Evolutionary conservation across 2,329 filamentous ascomycete species (phyloP), one percentile per base, ranked within the genome.

Genomic region (Pseudogymnoascus sp.): DNA sequence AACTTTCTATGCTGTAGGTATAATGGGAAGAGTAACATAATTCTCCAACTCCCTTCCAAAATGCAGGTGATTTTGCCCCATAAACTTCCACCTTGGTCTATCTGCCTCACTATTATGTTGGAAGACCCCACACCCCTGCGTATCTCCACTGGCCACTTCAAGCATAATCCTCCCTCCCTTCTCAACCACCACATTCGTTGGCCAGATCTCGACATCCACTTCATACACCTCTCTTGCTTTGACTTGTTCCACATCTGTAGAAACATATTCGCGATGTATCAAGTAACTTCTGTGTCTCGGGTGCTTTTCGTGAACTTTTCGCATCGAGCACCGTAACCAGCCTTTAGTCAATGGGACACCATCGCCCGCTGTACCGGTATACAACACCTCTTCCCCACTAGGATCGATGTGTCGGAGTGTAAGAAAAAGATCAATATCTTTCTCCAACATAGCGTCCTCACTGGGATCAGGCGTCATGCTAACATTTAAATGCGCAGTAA

Each of bases 11-110:
- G 11, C 42, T n/a, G 72, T 69, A 5, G 82, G 81, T 62, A 85
- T 80, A 21, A 85, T 69, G 0, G 83, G 83, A 59, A 85, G 68
- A 0, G 75, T 77, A 11, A 85, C 72, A 68, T 79, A 85, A 68
- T 85, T 86, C 42, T 77, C 69, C 42, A 76, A 72, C 38, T 73
- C 73, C 2, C 76, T 74, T 0, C 81, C 78, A 67, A 85, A 84
- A 67, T 82, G 79, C 21, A 86, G 70, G 67, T 81, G 76, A 70
- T 86, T 86, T 53, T 74, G 65, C 0, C 83, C 83, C 0, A 75
- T 75, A 62, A 80, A 77, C 59, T 73, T 76, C 37, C 73, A 71
- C 61, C 76, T 70, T 5, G 76, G 71, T 65, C 77, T 76, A 40
- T 40, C 38, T n/a, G 38, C 8, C 38, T 40, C 38, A 40, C 38